Base-by-base conservation (phyloP, 2,329 filamentous ascomycete species). In the Diaporthe eres region DNA sequence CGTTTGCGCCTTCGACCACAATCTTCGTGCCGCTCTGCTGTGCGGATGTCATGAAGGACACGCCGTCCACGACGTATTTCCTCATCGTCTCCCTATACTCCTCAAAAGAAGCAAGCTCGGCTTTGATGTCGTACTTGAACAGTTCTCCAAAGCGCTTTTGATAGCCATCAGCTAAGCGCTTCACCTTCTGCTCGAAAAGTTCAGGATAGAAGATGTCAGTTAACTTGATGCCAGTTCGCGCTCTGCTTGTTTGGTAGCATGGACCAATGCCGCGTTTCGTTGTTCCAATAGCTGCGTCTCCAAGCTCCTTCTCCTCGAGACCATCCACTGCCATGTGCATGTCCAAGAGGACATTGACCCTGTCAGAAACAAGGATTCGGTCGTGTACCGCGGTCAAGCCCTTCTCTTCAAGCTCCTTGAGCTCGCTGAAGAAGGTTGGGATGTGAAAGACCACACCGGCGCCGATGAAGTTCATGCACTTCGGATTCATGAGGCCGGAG, bases 401-500 rank as follows among this genome's bases (percentile, higher is more conserved):
- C 81, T 93, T 90, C 74, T 86, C 87, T 79, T 93, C 88, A 44
- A 93, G 84, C 28, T 86, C 88, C 76, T 88, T 85, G 68, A 94
- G 85, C 82, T 94, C 92, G 79, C 89, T 88, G 87, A 93, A 93
- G 85, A 94, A 92, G 74, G 87, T 87, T 39, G 91, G 90, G 58
- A 93, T 88, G 83, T 94, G 90, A 78, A 94, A 91, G 76, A 94
- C 90, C 53, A 90, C 89, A 63, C 88, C 93, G 70, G 92, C 92
- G 76, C 93, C 94, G 82, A 96, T 93, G 75, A 95, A 86, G 85
- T 95, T 96, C 80, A 91, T 88, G 83, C 90, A 94, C 57, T 86
- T 86, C 13, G 93, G 92, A 82, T 94, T 94, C 79, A 96, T 88
- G 77, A 96, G 89, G 76, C 94, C 94, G 74, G 91, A 94, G 39